Conservation (phyloP, 2,329 filamentous ascomycete genomes). For the Endocalyx cinctus region DNA sequence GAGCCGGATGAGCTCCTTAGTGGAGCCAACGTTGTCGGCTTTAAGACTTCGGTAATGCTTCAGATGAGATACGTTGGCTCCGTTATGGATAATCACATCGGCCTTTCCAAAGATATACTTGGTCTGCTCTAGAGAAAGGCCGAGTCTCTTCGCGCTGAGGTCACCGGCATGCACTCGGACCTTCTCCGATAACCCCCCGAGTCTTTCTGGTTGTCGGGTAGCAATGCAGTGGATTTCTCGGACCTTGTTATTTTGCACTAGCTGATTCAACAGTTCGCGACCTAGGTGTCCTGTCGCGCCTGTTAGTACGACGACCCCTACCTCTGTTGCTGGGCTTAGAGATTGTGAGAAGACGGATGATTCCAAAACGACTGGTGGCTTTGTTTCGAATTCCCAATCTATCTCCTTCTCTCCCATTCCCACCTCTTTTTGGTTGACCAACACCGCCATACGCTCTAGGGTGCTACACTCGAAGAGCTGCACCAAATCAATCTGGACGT, state of each 20-base stretch:
- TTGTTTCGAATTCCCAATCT: constrained; percentile 37
- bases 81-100: constrained; percentile 1
- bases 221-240: constrained; percentile 3
- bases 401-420: constrained; percentile 17
- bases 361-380: neutral
- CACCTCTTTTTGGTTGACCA: constrained; percentile 15
- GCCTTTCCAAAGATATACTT: constrained; percentile 2
- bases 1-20: constrained; percentile 1
- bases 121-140: neutral
- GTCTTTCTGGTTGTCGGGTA: neutral
- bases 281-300: constrained; percentile 4
- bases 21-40: constrained; percentile 1
- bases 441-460: constrained; percentile 33
- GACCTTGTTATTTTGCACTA: neutral
- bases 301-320: constrained; percentile 1
- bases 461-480: constrained; percentile 34
- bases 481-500: constrained; percentile 25
- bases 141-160: neutral
- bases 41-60: constrained; percentile 2
- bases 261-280: neutral
- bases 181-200: neutral
- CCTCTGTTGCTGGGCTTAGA: neutral
- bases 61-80: constrained; percentile 4
- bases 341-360: neutral
- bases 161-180: constrained; percentile 3